A percentile compares a stretch with the other conserved stretches of the same genome.
Conservation (phyloP, 2,329 filamentous ascomycete genomes). For the Orbilia blumenaviensis region DNA sequence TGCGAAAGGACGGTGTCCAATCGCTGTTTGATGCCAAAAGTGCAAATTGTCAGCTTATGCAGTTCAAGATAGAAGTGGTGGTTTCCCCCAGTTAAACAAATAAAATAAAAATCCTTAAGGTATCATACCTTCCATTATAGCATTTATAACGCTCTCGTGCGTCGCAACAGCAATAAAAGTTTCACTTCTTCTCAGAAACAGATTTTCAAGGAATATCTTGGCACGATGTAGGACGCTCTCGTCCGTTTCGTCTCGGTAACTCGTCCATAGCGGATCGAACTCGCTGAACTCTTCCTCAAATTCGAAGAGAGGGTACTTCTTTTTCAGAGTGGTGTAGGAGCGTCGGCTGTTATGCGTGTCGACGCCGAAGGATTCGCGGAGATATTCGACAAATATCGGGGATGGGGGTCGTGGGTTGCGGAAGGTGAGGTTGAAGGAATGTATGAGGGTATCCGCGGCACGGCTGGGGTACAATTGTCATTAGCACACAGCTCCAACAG, state of each 20-base stretch:
- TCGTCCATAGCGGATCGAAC: slow-evolving; percentile 45
- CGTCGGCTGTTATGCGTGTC: slow-evolving; percentile 47
- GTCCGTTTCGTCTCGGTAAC: slow-evolving; percentile 42
- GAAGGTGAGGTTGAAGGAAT: slow-evolving; percentile 40
- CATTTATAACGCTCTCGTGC: slow-evolving; percentile 43
- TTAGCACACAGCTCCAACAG: not conserved
- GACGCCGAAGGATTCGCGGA: slow-evolving; percentile 51
- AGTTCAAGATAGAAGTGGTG: not conserved
- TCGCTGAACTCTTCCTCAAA: slow-evolving; percentile 51
- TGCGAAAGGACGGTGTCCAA: slow-evolving; percentile 34
- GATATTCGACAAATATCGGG: slow-evolving; percentile 45
- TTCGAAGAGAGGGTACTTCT: slow-evolving; percentile 43
- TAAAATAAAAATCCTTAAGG: not conserved
- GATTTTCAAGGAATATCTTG: slow-evolving; percentile 50
- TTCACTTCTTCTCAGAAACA: slow-evolving; percentile 38
- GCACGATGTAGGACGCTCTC: slow-evolving; percentile 37
- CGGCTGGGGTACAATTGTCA: slow-evolving; percentile 8
- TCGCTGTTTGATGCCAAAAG: slow-evolving; percentile 35
- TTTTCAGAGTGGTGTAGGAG: slow-evolving; percentile 44
- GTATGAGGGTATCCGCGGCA: slow-evolving; percentile 45
- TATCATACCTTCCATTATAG: slow-evolving; percentile 35
- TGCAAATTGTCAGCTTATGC: slow-evolving; percentile 17
- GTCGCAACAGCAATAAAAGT: slow-evolving; percentile 38
- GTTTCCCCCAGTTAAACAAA: too few species aligned
- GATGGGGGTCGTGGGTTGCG: slow-evolving; percentile 32